Evolutionary conservation across 2,329 filamentous ascomycete species (phyloP), one percentile per base, ranked within the genome.

Genomic region (Neonectria ditissima): DNA sequence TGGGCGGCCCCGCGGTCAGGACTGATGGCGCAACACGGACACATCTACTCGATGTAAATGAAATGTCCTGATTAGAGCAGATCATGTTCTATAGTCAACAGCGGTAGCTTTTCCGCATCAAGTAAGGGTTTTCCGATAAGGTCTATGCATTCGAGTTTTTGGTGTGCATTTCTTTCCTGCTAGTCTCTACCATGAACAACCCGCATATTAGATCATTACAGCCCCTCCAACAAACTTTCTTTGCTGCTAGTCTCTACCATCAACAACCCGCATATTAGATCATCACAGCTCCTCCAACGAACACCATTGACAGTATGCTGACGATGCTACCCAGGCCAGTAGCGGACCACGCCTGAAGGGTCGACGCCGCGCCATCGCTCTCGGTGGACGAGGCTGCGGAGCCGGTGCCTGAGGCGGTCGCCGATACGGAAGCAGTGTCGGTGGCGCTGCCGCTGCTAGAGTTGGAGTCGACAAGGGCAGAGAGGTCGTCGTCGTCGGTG

Each of bases 401-500:
- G 20, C 66, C 65, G 10, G 70, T 74, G 30, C 54, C 32, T 5
- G 75, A 66, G 20, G 57, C 47, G 5, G 65, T 69, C 0, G 68
- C 44, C 3, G 60, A 58, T 6, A 20, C 50, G 1, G 71, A 55
- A 0, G 61, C 45, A 11, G 51, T 55, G 53, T 18, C 52, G 57
- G 39, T 63, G 26, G 57, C 22, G 65, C 39, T 51, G 24, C 39
- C 14, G 56, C 48, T 53, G 14, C 43, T 43, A 32, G 67, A 68
- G 41, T 48, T 45, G 22, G 61, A 50, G 44, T 66, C 63, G 13
- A 80, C 71, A 5, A 81, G 75, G 1, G 77, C 77, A 0, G 75
- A 69, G 28, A 81, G 77, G 41, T 74, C 68, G 20, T 69, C 24
- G 65, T 81, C 79, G 65, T 66, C 65, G 70, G 61, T 67, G 65